These are phyloP conservation scores for Chalciporus sphaerocephalus DNA, from an alignment of 768 basidiomycete genomes.

Conservation along the genomic window DNA sequence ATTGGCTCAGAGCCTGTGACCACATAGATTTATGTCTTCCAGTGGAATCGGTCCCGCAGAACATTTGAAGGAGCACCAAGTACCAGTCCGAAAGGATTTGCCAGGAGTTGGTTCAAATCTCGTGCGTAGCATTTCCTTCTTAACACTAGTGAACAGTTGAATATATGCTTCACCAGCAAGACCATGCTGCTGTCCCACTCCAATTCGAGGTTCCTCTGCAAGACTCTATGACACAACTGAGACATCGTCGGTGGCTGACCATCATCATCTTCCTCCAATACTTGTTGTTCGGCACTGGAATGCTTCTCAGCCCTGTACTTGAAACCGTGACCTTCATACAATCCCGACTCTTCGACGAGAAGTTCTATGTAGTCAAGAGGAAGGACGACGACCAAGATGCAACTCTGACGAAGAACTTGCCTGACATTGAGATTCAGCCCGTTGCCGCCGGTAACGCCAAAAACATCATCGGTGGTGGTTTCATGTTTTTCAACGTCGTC, in stretches of 20 bases:
- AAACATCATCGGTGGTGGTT: not conserved
- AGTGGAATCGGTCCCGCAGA: too few relatives aligned
- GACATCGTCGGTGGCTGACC: not conserved
- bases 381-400: not conserved
- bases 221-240: not conserved
- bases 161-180: constrained; percentile 26
- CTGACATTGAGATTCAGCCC: constrained; percentile 40
- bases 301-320: not conserved
- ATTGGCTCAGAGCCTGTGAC: constrained; percentile 8
- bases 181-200: constrained; percentile 35
- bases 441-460: not conserved
- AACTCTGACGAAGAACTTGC: constrained; percentile 15
- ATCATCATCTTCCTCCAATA: not conserved
- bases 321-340: constrained; percentile 1
- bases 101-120: constrained; percentile 28
- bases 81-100: too few relatives aligned
- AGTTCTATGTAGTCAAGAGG: not conserved
- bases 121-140: constrained; percentile 13
- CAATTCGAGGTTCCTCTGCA: constrained; percentile 29
- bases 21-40: constrained; percentile 13
- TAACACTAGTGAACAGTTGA: too few relatives aligned
- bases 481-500: not conserved
- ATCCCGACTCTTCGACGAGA: not conserved
- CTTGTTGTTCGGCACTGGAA: constrained; percentile 1
- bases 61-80: too few relatives aligned